Percentiles rank a stretch among this genome's conserved stretches.
phyloP scores from a whole-genome alignment of 306 rosid genomes.

The Fagus crenata region DNA sequence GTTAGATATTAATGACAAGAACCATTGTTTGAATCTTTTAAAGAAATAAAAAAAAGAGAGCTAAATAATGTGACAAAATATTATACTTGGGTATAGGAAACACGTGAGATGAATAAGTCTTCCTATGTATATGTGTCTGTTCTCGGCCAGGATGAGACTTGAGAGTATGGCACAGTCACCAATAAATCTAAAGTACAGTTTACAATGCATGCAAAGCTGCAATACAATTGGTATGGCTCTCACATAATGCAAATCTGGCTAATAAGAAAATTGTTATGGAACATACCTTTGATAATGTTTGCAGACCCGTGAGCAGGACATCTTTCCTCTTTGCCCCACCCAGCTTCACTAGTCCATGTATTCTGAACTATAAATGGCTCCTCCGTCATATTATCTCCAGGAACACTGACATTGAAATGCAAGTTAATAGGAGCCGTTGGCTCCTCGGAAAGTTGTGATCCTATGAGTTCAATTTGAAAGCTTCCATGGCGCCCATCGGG shows the following conservation, averaged over 20 bases:
- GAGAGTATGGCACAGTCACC: background rate
- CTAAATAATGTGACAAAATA: background rate
- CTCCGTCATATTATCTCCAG: constrained; percentile 77
- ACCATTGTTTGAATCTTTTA: background rate
- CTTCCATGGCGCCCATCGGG: constrained; percentile 61
- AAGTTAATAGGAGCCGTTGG: constrained; percentile 62
- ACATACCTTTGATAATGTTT: constrained; percentile 55
- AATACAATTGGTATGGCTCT: background rate
- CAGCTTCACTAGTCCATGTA: constrained; percentile 74
- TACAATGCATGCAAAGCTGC: background rate
- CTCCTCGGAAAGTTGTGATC: constrained; percentile 54
- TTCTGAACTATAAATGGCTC: constrained; percentile 79
- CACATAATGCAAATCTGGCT: constrained; percentile 10
- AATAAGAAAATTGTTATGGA: constrained; percentile 8
- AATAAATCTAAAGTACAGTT: background rate
- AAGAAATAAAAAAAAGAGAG: background rate
- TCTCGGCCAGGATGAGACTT: constrained; percentile 1
- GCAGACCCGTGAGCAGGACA: constrained; percentile 69
- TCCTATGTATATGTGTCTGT: background rate
- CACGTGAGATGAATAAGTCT: background rate
- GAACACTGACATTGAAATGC: constrained; percentile 71
- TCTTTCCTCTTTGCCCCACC: constrained; percentile 82
- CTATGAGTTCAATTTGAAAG: constrained; percentile 74
- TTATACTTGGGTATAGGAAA: background rate
- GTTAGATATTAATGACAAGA: constrained; percentile 32